A percentile compares a stretch with the other conserved stretches of the same genome.
Conservation (phyloP, 495 filamentous ascomycete genomes). For the Penicillium herquei region DNA sequence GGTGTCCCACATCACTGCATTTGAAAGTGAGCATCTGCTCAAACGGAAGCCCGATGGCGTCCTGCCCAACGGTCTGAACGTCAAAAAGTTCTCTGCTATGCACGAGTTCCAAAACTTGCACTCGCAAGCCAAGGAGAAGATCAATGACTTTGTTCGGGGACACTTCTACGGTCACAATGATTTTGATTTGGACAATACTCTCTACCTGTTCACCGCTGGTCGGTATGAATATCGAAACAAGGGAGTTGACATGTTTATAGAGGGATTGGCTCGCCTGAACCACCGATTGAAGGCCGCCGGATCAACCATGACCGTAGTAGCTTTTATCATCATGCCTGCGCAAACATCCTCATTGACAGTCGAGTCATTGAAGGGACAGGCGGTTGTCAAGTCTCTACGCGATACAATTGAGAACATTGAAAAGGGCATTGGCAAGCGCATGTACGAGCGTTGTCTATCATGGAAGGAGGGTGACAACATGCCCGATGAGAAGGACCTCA, state of each 20-base stretch:
- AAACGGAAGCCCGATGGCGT: conserved; percentile 98
- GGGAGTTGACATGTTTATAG: conserved; percentile 99
- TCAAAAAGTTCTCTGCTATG: conserved; percentile 97
- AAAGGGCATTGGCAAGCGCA: conserved; percentile 81
- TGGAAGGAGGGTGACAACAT: conserved; percentile 93
- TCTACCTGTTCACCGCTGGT: conserved; percentile 97
- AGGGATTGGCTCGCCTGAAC: conserved; percentile 90
- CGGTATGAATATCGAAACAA: conserved; percentile 98
- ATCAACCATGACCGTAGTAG: conserved; percentile 94
- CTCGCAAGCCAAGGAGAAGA: conserved; percentile 93
- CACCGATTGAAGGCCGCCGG: conserved; percentile 81
- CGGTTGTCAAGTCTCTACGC: conserved; percentile 90
- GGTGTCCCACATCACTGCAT: conserved; percentile 97
- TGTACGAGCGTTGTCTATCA: conserved; percentile 87
- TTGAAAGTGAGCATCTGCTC: conserved; percentile 94
- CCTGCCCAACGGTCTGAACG: conserved; percentile 93
- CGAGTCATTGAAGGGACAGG: conserved; percentile 93
- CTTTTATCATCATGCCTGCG: conserved; percentile 98
- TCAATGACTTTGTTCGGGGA: conserved; percentile 95
- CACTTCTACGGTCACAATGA: conserved; percentile 99
- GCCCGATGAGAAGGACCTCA: conserved; percentile 93
- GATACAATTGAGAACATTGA: conserved; percentile 92
- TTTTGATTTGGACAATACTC: conserved; percentile 91
- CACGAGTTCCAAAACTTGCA: conserved; percentile 99
- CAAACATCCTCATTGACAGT: conserved; percentile 96